A percentile compares a stretch with the other conserved stretches of the same genome.
Evolutionary conservation across 352 stramenopile species (phyloP).

Genomic region (Globisporangium irregulare): DNA sequence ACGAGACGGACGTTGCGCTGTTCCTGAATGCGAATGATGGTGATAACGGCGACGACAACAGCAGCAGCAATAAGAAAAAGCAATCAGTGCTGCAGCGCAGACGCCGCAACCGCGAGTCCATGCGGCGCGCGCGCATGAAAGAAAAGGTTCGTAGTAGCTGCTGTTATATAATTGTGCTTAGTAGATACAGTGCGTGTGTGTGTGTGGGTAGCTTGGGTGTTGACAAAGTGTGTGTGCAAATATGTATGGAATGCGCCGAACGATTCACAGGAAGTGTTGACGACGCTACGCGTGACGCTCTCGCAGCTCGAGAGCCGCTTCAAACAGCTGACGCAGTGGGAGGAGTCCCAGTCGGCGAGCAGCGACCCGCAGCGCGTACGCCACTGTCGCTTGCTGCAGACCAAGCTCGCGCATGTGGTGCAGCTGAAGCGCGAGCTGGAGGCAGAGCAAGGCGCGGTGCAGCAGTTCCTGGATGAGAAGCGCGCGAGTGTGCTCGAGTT

Average conservation of each 20-base stretch:
- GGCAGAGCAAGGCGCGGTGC: constrained; percentile 17
- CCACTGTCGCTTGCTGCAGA: constrained; percentile 12
- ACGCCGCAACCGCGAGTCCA: constrained; percentile 30
- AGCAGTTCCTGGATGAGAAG: constrained; percentile 17
- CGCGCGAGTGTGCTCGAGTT: constrained; percentile 15
- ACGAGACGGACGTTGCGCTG: not conserved
- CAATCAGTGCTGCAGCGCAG: constrained; percentile 21
- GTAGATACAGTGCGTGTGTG: not conserved
- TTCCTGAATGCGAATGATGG: not conserved
- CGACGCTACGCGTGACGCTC: constrained; percentile 22
- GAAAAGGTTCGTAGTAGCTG: constrained; percentile 18
- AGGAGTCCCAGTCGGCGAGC: not conserved
- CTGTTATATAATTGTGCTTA: not conserved
- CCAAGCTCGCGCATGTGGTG: constrained; percentile 26
- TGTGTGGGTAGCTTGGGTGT: not conserved
- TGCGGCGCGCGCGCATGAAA: constrained; percentile 27
- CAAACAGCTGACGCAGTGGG: constrained; percentile 15
- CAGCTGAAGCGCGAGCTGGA: constrained; percentile 27
- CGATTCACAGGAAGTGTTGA: constrained; percentile 24
- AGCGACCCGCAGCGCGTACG: constrained; percentile 14
- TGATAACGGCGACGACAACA: not conserved
- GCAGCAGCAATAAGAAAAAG: not conserved
- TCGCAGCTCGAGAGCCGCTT: constrained; percentile 23
- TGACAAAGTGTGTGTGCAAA: constrained; percentile 4
- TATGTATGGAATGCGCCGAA: not conserved